Evolutionary conservation across 2,329 filamentous ascomycete species (phyloP), one percentile per base, ranked within the genome.

Genomic region (Didymella glomerata): DNA sequence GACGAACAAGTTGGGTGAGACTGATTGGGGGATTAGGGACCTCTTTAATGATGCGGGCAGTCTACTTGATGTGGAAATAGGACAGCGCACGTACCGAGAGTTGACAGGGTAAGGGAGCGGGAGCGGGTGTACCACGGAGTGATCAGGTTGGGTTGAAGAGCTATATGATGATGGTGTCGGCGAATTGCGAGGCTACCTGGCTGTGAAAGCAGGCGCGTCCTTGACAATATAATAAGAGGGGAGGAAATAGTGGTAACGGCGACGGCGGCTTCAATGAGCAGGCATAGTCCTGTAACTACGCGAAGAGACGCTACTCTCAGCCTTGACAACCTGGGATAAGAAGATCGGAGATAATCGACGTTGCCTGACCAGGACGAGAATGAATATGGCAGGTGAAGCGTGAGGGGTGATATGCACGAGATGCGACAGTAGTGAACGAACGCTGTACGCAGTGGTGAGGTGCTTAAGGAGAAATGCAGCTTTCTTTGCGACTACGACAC

Each of bases 211-310:
- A 66, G 63, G 62, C 66, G 61, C 64, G 54, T 62, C 66, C 65
- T 64, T 62, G 62, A 65, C 59, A 65, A 57, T 63, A 64, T 67
- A 71, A 64, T 68, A 69, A 65, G 65, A 65, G 59, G 63, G 51
- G 40, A 49, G 41, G 10, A 34, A 54, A 32, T 54, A 54, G 56
- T 51, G 63, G 67, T 51, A 68, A 66, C 60, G 60, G 62, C 55
- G 57, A 65, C 58, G 64, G 62, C 68, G 68, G 68, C 63, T 73
- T 71, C 67, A 72, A 67, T 46, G 52, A 65, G 57, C 67, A 65
- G 62, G 68, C 72, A 71, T 71, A 58, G 62, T 63, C 66, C 68
- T 67, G 65, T 56, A 48, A 64, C 54, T 49, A 57, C 57, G 60
- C 60, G 54, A 60, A 61, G 48, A 48, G 65, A 51, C 66, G 66